Base-by-base conservation (phyloP, 495 filamentous ascomycete species). In the Rostrohypoxylon terebratum region DNA sequence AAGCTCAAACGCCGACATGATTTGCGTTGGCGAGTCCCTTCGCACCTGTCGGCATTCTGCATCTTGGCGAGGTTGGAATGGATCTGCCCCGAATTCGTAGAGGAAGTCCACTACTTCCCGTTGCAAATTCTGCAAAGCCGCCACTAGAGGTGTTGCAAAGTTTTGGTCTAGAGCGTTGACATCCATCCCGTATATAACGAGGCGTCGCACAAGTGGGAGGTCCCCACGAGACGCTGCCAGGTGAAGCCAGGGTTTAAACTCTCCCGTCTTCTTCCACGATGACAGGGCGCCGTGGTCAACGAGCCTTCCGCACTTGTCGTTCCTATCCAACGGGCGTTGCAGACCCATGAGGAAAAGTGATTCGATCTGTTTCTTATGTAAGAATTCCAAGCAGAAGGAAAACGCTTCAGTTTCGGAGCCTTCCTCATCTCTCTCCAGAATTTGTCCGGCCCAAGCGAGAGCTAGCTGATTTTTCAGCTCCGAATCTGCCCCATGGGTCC, bases 31-130 rank as follows among this genome's bases (percentile, higher is more conserved):
- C 14, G 33, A 14, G 9, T 33, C 34, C 21, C 36, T 44, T 16
- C 25, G 60, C 8, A n/a, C 23, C 25, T 11, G 53, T 28, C 68
- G 60, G 20, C 44, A 60, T 28, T 60, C 60, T 6, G 23, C 21
- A 23, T 38, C 36, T 50, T 54, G 60, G 9, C 45, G 57, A 47
- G 68, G 68, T 28, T 66, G 48, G 4, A 71, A 71, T 2, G 68
- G 68, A 25, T 71, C 57, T 7, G 68, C 63, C n/a, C 69, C 69
- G 20, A 67, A 59, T 11, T 59, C 14, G 34, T 67, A 67, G 4
- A 68, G 51, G 3, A 72, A 16, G 1, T 54, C 42, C 28, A 21
- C 62, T 57, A 50, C 13, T 3, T 38, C 1, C 21, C 0, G 0
- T 3, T 61, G 0, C 11, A 4, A 25, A 31, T 1, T 4, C 31